phyloP scores from a whole-genome alignment of 768 basidiomycete species.

The Boletus sp. region DNA sequence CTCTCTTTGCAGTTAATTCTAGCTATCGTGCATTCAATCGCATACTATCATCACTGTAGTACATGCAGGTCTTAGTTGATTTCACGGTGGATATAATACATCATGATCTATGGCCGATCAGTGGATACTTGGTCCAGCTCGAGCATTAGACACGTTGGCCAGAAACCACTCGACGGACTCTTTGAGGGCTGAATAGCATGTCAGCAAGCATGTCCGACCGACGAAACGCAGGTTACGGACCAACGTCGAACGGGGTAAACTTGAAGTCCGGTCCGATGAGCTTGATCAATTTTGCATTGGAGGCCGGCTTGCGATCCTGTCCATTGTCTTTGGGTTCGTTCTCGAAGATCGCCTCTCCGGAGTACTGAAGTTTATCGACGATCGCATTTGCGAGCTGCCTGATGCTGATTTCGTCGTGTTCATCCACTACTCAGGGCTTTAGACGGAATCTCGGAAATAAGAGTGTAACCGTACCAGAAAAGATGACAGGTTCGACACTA shows the following conservation, averaged over 20 bases:
- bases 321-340: conserved; percentile 68
- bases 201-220: background rate
- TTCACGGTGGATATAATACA: conserved; percentile 7
- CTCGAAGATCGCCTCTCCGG: conserved; percentile 80
- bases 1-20: too few relatives aligned
- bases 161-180: conserved; percentile 86
- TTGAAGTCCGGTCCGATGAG: conserved; percentile 71
- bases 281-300: conserved; percentile 81
- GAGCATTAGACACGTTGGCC: conserved; percentile 71
- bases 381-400: conserved; percentile 89
- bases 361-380: conserved; percentile 76
- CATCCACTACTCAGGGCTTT: conserved; percentile 58
- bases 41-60: background rate
- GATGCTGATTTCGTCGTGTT: conserved; percentile 94
- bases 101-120: conserved; percentile 5
- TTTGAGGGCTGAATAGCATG: conserved; percentile 56
- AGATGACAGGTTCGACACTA: conserved; percentile 89
- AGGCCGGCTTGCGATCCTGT: conserved; percentile 95
- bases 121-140: conserved; percentile 46
- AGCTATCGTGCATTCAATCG: too few relatives aligned
- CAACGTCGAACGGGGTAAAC: conserved; percentile 89
- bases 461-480: conserved; percentile 58
- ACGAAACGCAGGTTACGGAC: conserved; percentile 38
- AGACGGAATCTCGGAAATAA: background rate
- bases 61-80: background rate